Evolutionary conservation across 768 basidiomycete species (phyloP).

Genomic region (Mycena rosella): DNA sequence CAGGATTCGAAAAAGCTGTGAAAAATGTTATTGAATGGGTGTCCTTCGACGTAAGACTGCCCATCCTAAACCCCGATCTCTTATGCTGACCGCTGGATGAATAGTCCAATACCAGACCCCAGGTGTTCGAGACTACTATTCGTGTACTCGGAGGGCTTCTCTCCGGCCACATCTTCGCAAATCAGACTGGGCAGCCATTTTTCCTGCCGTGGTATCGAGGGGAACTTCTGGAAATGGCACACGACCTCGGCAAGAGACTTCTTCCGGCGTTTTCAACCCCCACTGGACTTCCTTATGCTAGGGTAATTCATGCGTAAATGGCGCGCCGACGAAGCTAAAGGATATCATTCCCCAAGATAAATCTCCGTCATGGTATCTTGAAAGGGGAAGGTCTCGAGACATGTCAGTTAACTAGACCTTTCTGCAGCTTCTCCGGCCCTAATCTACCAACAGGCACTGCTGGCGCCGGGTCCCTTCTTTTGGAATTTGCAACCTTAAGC

Average conservation of each 20-base stretch:
- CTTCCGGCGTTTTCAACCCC: conserved; percentile 93
- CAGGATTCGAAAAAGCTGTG: conserved; percentile 88
- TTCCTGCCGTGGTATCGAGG: conserved; percentile 87
- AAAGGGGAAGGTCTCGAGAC: conserved; percentile 86
- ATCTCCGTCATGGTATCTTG: conserved; percentile 83
- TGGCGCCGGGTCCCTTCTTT: conserved; percentile 91
- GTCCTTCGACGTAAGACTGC: conserved; percentile 77
- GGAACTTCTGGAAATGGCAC: conserved; percentile 83
- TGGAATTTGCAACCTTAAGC: conserved; percentile 95
- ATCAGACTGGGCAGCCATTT: conserved; percentile 72
- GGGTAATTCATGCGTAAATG: conserved; percentile 61
- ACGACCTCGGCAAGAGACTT: conserved; percentile 88
- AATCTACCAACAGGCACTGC: conserved; percentile 74
- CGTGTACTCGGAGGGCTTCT: conserved; percentile 92
- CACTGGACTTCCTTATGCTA: conserved; percentile 92
- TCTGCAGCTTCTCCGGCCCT: conserved; percentile 8
- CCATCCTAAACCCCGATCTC: not conserved
- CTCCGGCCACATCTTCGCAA: conserved; percentile 89
- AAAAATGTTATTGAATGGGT: conserved; percentile 85
- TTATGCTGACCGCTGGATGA: not conserved
- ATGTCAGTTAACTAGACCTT: conserved; percentile 66
- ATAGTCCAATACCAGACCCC: conserved; percentile 84
- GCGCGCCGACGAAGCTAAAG: conserved; percentile 16
- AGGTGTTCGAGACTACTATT: conserved; percentile 98
- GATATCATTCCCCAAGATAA: conserved; percentile 65